Base-by-base conservation (phyloP, 208 protist genomes). In the Eutreptiella sp. region DNA sequence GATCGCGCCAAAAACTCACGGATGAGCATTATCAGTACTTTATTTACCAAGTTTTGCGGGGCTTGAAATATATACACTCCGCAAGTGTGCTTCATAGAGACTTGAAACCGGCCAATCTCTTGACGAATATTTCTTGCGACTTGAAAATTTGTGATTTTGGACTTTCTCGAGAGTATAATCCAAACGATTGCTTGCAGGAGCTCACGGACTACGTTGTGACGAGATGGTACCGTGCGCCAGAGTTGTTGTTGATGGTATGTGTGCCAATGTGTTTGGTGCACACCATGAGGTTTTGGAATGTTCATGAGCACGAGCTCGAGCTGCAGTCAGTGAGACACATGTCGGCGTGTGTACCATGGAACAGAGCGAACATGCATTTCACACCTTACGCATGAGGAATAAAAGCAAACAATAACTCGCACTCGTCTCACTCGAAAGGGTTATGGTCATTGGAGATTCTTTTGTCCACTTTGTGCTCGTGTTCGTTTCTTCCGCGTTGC, bases 161-260 rank as follows among this genome's bases (percentile, higher is more conserved):
- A 9, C 50, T 64, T 16, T 43, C 58, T 24, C 32, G 58, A 11
- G 58, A n/a, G n/a, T n/a, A n/a, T n/a, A n/a, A n/a, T n/a, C n/a
- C n/a, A n/a, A 45, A 68, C 46, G 46, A 72, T 21, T 39, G 43
- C 24, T 9, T 21, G 2, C 70, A 63, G n/a, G 85, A 88, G 47
- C 83, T 97, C 48, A 97, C 94, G 11, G 88, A 95, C 58, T 97
- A 97, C 68, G 93, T 97, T 4, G 90, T 95, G 23, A 99, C 94
- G 4, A 73, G 97, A 1, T 99, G 96, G 96, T 99, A 99, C 70
- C 78, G 97, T 28, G 92, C 97, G n/a, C 97, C 97, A 16, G 96
- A 99, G 69, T 79, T 99, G 21, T 84, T 99, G 38, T 65, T 95
- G 7, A 71, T 77, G 28, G n/a, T n/a, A n/a, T n/a, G n/a, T n/a